These are phyloP conservation scores for Mycosphaerella arachidis DNA, from an alignment of 2,329 filamentous ascomycete genomes.

Conservation along the genomic window DNA sequence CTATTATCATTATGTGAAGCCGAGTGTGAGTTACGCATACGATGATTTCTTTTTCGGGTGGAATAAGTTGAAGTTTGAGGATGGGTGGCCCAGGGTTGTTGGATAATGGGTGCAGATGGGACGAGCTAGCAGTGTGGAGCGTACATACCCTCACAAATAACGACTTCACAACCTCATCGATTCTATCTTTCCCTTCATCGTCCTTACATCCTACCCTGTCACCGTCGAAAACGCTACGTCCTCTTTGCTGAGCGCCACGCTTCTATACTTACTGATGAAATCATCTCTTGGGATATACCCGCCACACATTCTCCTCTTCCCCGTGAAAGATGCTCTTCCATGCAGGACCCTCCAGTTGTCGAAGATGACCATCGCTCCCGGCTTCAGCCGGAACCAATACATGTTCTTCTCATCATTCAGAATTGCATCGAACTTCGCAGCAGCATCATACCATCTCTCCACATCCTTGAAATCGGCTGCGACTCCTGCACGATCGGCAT, in stretches of 20 bases:
- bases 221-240: constrained; percentile 31
- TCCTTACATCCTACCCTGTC: constrained; percentile 21
- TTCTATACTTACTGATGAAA: constrained; percentile 70
- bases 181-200: background rate
- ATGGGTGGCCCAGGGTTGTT: constrained; percentile 23
- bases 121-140: background rate
- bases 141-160: background rate
- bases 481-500: constrained; percentile 74
- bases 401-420: constrained; percentile 61
- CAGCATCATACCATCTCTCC: constrained; percentile 72
- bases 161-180: background rate
- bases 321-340: constrained; percentile 76
- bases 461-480: constrained; percentile 46
- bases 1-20: constrained; percentile 56
- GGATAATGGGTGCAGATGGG: background rate
- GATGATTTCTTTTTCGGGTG: constrained; percentile 25
- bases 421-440: constrained; percentile 65
- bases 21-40: constrained; percentile 19
- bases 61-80: constrained; percentile 21
- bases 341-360: constrained; percentile 96
- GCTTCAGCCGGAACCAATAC: constrained; percentile 75
- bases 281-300: constrained; percentile 82
- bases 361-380: constrained; percentile 78
- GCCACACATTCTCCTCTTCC: constrained; percentile 81
- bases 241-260: constrained; percentile 56